phyloP scores from a whole-genome alignment of 2,329 filamentous ascomycete species.

The Stylonectria norvegica region DNA sequence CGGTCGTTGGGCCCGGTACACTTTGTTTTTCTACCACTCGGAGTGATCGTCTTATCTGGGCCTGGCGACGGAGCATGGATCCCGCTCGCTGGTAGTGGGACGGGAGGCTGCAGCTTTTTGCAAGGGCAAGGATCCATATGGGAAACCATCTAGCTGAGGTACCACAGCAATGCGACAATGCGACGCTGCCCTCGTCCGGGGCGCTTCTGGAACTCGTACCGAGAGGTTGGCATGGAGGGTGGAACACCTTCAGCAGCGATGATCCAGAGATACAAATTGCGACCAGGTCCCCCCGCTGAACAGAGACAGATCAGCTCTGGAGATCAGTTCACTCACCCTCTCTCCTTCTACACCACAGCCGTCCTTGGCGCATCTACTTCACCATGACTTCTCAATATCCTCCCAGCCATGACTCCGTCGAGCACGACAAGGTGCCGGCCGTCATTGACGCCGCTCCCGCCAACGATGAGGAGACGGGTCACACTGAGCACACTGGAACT shows the following conservation, averaged over 20 bases:
- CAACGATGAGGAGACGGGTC: constrained; percentile 13
- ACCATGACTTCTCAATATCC: not conserved
- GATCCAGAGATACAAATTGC: constrained; percentile 2
- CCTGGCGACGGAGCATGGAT: not conserved
- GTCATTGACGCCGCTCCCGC: constrained; percentile 1
- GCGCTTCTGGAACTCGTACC: constrained; percentile 11
- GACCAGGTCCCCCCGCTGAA: not conserved
- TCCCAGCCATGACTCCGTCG: constrained; percentile 8
- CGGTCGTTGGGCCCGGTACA: not conserved
- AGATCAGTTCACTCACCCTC: not conserved
- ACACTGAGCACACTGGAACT: constrained; percentile 14
- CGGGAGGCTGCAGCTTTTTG: not conserved
- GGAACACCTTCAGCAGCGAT: constrained; percentile 2
- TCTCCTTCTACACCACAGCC: too few relatives aligned
- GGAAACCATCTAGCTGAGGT: not conserved
- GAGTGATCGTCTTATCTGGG: constrained; percentile 1
- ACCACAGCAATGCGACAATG: constrained; percentile 1
- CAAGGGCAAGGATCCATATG: not conserved
- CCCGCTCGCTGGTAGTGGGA: not conserved
- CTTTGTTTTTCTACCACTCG: not conserved
- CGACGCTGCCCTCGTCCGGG: constrained; percentile 3
- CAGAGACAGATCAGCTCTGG: constrained; percentile 1
- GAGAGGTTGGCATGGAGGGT: constrained; percentile 1
- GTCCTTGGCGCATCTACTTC: too few relatives aligned
- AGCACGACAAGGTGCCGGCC: constrained; percentile 7